Base-by-base conservation (phyloP, 805 yeast genomes). In the Pichia phayaonensis region DNA sequence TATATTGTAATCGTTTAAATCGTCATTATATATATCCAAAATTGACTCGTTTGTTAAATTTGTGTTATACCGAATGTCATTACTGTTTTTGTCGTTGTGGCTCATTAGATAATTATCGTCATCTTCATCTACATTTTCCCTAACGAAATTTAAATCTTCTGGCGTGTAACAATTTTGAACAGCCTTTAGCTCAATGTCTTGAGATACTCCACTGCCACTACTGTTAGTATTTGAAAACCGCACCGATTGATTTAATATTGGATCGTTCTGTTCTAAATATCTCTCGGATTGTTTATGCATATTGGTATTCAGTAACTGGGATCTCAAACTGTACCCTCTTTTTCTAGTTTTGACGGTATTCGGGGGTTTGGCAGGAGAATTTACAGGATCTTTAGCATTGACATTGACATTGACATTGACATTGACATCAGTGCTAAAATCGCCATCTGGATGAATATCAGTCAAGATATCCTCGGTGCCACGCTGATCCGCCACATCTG, bases 281-380 rank as follows among this genome's bases (percentile, higher is more conserved):
- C 40, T 27, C 21, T 59, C 61, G 5, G 60, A 64, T 26, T 62
- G 58, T 48, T 68, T 49, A 52, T 54, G 46, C 27, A 68, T 55
- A 23, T 59, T 57, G 49, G 73, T 79, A 60, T 73, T 79, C 67
- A 84, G 75, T 45, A 84, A 70, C 66, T 84, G 89, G 0, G 86
- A 72, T 53, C 90, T 71, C 50, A 84, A 64, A 10, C 87, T 81
- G 53, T 81, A 79, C 0, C 90, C 90, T 58, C 90, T 66, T 54
- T 74, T 76, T 54, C 86, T 69, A 29, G 75, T 68, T 48, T 56
- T 64, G 16, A 62, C 59, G 1, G 68, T 61, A 40, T 54, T 56
- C 6, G 67, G 22, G 2, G 54, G 52, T 44, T 34, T 40, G 2
- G 34, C n/a, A 1, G 58, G 58, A 12, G 59, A 22, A 27, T 13